Base-by-base conservation (phyloP, 2,329 filamentous ascomycete genomes). In the Aspergillus fischeri region DNA sequence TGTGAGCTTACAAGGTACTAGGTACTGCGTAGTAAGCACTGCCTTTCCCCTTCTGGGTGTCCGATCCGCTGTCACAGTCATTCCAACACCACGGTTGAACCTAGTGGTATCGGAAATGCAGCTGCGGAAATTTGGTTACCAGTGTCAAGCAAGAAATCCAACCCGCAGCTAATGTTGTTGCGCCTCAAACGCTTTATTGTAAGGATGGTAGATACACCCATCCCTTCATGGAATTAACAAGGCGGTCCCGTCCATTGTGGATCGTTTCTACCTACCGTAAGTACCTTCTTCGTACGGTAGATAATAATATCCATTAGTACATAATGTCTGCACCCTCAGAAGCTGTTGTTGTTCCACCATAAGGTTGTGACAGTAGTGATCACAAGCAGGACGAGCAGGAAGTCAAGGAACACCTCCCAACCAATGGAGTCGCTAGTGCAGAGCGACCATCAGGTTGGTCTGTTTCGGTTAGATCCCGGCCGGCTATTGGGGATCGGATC, bases 401-500 rank as follows among this genome's bases (percentile, higher is more conserved):
- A 35, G 32, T 35, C 32, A 35, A 27, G 53, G 48, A 45, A 49
- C 28, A 28, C 41, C 48, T 58, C 20, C 49, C 44, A 47, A 51
- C 60, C 55, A 60, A 61, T 58, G 27, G 49, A 55, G 56, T 32
- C 44, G 20, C 48, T 35, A 14, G 35, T 41, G 32, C 27, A 32
- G 48, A 42, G 55, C 28, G 53, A 60, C 60, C 55, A 57, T 38
- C 55, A 51, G 49, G 53, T 56, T 58, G 58, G 47, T 54, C 51
- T 56, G 55, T 62, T 58, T 62, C 51, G 60, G 58, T 56, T 62
- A 56, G 58, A 60, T 58, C 58, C 53, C 53, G 50, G 55, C 51
- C 51, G 52, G 51, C 49, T 55, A 53, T 57, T 59, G 58, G 57
- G 45, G 54, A 48, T 58, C 51, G 47, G 54, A 60, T 62, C 54